Conservation (phyloP, 2,329 filamentous ascomycete genomes). For the Penicillium thymicola region DNA sequence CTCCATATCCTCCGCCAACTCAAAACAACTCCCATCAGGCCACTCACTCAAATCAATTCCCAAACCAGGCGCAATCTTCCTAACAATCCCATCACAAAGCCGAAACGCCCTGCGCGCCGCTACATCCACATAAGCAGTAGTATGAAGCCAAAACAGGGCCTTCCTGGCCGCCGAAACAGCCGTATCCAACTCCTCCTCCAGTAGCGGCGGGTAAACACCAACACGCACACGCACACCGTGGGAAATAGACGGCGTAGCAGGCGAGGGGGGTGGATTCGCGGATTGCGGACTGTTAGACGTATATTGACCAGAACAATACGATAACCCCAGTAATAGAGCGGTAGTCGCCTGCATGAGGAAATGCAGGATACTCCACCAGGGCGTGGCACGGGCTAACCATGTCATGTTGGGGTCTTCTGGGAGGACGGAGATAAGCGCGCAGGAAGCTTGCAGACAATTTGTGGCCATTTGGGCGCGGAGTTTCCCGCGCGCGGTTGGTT, state of each 20-base stretch:
- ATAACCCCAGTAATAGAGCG: slow-evolving; percentile 41
- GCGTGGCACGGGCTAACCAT: slow-evolving; percentile 35
- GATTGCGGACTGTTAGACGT: background rate
- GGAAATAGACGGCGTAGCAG: background rate
- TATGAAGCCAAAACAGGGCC: slow-evolving; percentile 38
- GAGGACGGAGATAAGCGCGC: slow-evolving; percentile 36
- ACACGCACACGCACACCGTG: too few relatives aligned
- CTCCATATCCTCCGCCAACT: background rate
- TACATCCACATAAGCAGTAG: slow-evolving; percentile 29
- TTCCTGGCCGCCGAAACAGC: slow-evolving; percentile 35
- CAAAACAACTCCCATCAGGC: slow-evolving; percentile 20
- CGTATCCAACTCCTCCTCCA: slow-evolving; percentile 21
- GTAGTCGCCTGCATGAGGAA: slow-evolving; percentile 44
- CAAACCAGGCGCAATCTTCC: slow-evolving; percentile 31
- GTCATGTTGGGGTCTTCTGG: slow-evolving; percentile 35
- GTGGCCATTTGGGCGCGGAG: slow-evolving; percentile 28
- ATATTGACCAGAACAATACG: slow-evolving; percentile 13
- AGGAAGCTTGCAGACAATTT: slow-evolving; percentile 40
- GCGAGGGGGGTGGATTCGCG: background rate
- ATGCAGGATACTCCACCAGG: slow-evolving; percentile 46
- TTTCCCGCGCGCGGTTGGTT: background rate
- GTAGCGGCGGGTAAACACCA: slow-evolving; percentile 11
- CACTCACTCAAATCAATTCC: slow-evolving; percentile 31
- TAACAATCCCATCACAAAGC: slow-evolving; percentile 33
- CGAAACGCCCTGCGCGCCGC: slow-evolving; percentile 37